Evolutionary conservation across 2,329 filamentous ascomycete species (phyloP).

Genomic region (Phialophora tarda): DNA sequence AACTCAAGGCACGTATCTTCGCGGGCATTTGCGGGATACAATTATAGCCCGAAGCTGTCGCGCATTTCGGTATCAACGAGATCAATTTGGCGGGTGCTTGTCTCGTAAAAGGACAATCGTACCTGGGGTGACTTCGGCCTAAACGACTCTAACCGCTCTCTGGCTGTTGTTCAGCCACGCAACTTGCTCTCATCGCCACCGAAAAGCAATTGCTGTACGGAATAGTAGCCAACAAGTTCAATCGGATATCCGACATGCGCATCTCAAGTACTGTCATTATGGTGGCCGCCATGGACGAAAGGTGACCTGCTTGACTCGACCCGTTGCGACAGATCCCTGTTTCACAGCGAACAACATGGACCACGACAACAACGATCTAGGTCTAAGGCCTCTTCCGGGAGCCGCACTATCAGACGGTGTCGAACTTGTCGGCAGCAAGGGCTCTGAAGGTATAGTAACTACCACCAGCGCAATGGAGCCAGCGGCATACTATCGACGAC

Average conservation of each 20-base stretch:
- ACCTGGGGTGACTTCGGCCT: neutral
- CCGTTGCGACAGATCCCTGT: neutral
- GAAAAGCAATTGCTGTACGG: neutral
- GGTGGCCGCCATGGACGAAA: neutral
- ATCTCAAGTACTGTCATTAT: neutral
- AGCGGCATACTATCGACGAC: slow-evolving; percentile 26
- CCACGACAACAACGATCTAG: slow-evolving; percentile 1
- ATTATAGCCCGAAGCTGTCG: neutral
- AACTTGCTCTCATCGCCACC: neutral
- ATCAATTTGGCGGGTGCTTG: neutral
- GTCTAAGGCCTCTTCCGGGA: slow-evolving; percentile 5
- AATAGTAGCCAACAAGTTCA: neutral
- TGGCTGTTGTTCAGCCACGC: neutral
- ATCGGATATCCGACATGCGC: neutral
- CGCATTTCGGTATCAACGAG: neutral
- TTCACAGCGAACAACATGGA: slow-evolving; percentile 19
- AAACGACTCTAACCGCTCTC: neutral
- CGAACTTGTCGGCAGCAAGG: slow-evolving; percentile 22
- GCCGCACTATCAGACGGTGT: slow-evolving; percentile 23
- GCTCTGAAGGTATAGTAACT: slow-evolving; percentile 5
- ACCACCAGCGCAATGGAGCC: slow-evolving; percentile 24
- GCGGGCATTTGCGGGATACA: neutral
- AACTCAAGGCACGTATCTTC: neutral
- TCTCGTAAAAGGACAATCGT: neutral
- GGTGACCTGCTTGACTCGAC: slow-evolving; percentile 7